phyloP scores from a whole-genome alignment of 31 red algal genomes.

The Endocladia muricata region DNA sequence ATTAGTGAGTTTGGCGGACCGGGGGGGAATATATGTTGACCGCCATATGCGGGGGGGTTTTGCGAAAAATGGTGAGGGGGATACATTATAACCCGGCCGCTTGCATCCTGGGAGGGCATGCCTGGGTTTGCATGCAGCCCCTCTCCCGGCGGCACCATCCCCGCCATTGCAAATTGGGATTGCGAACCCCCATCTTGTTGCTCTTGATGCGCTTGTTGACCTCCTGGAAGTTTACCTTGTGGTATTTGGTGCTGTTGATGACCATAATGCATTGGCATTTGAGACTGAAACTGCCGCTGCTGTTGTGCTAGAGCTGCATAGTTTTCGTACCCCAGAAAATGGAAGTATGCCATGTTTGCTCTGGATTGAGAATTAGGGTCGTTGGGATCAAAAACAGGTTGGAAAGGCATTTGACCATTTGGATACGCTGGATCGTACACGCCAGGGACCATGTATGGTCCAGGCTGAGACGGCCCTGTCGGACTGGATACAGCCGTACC shows the following conservation, averaged over 20 bases:
- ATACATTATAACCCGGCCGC: slow-evolving; percentile 8
- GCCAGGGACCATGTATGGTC: slow-evolving; percentile 47
- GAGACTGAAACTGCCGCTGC: slow-evolving; percentile 39
- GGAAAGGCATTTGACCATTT: slow-evolving; percentile 50
- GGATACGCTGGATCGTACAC: slow-evolving; percentile 39
- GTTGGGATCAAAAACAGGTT: slow-evolving; percentile 39
- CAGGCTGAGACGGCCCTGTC: slow-evolving; percentile 15
- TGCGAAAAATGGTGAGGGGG: slow-evolving; percentile 2
- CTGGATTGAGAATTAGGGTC: slow-evolving; percentile 30
- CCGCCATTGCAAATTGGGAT: not conserved
- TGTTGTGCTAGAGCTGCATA: slow-evolving; percentile 35
- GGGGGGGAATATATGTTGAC: slow-evolving; percentile 3
- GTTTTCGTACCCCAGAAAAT: slow-evolving; percentile 59
- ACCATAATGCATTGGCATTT: slow-evolving; percentile 18
- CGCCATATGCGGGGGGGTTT: not conserved
- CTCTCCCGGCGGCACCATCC: not conserved
- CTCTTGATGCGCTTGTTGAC: not conserved
- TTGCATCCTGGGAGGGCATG: not conserved
- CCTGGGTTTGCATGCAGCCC: not conserved
- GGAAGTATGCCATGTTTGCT: slow-evolving; percentile 54
- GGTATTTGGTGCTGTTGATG: slow-evolving; percentile 44
- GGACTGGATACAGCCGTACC: slow-evolving; percentile 10
- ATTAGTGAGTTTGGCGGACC: slow-evolving; percentile 9
- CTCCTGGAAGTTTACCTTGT: not conserved
- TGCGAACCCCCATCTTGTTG: slow-evolving; percentile 1